These are phyloP conservation scores for Odontarrhena argentea DNA, from an alignment of 345 rosid species.

Conservation along the genomic window DNA sequence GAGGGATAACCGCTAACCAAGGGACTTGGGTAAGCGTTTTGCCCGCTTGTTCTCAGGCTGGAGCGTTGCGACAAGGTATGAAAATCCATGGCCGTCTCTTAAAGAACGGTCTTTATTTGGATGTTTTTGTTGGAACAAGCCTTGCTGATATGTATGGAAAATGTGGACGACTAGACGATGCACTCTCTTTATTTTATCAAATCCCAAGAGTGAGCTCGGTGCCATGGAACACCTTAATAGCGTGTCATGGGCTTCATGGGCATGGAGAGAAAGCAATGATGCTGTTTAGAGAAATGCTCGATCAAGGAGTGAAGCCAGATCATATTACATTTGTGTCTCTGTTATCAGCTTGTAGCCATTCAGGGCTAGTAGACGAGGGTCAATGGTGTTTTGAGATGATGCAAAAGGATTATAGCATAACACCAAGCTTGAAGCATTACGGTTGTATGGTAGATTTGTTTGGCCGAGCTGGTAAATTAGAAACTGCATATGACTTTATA, in stretches of 20 bases:
- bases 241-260: constrained; percentile 60
- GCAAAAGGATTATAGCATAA: constrained; percentile 49
- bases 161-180: constrained; percentile 59
- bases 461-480: constrained; percentile 58
- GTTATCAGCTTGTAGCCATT: constrained; percentile 66
- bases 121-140: constrained; percentile 56
- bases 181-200: constrained; percentile 48
- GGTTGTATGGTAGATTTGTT: constrained; percentile 72
- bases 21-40: constrained; percentile 65
- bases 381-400: constrained; percentile 53
- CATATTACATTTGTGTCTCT: constrained; percentile 59
- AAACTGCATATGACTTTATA: constrained; percentile 49
- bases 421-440: constrained; percentile 59
- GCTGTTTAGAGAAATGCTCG: constrained; percentile 55
- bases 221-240: constrained; percentile 64
- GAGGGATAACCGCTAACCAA: constrained; percentile 48
- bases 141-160: constrained; percentile 66
- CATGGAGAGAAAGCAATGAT: constrained; percentile 51
- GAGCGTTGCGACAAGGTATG: constrained; percentile 63
- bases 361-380: constrained; percentile 58
- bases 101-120: constrained; percentile 44
- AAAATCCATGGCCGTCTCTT: constrained; percentile 49
- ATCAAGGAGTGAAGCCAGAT: constrained; percentile 55
- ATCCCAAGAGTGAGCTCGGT: constrained; percentile 48
- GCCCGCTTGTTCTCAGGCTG: constrained; percentile 58